Percentiles rank a stretch among this genome's conserved stretches.
Conservation (phyloP, 163 green algal genomes). For the Prototheca cutis region DNA sequence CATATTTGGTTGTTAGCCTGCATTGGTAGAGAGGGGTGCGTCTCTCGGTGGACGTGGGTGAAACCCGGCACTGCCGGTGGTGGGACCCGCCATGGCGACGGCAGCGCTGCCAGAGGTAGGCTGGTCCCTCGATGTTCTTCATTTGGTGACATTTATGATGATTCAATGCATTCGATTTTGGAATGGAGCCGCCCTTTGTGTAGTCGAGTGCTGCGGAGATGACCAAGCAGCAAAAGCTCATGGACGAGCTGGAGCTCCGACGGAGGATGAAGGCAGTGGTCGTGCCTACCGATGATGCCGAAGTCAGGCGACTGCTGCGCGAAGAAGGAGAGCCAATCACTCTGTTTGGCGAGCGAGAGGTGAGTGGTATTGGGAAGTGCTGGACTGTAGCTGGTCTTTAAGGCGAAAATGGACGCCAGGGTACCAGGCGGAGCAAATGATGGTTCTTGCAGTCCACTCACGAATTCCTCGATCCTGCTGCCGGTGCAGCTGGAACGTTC, state of each 20-base stretch:
- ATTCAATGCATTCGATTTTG: background rate
- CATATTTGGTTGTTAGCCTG: background rate
- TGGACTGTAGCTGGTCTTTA: no score
- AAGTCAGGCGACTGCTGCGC: constrained; percentile 72
- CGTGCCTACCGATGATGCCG: constrained; percentile 75
- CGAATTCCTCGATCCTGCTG: background rate
- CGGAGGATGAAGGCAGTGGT: constrained; percentile 51
- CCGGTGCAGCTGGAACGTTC: constrained; percentile 70
- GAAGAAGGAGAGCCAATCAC: constrained; percentile 78
- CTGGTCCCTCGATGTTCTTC: no score
- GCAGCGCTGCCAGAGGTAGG: no score
- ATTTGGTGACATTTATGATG: constrained; percentile 4
- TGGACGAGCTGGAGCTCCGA: constrained; percentile 67
- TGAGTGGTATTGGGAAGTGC: no score
- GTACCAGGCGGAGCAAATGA: no score
- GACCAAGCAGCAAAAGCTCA: constrained; percentile 51
- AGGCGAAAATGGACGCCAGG: no score
- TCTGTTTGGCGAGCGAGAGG: constrained; percentile 87
- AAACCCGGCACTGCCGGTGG: no score
- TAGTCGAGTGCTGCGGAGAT: constrained; percentile 18
- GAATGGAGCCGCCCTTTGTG: constrained; percentile 5
- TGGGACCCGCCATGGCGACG: no score
- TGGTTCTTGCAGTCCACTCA: background rate
- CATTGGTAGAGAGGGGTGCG: no score
- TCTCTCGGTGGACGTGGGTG: no score